Conservation (phyloP, 2,329 filamentous ascomycete species). For the Dothidotthia symphoricarpi region DNA sequence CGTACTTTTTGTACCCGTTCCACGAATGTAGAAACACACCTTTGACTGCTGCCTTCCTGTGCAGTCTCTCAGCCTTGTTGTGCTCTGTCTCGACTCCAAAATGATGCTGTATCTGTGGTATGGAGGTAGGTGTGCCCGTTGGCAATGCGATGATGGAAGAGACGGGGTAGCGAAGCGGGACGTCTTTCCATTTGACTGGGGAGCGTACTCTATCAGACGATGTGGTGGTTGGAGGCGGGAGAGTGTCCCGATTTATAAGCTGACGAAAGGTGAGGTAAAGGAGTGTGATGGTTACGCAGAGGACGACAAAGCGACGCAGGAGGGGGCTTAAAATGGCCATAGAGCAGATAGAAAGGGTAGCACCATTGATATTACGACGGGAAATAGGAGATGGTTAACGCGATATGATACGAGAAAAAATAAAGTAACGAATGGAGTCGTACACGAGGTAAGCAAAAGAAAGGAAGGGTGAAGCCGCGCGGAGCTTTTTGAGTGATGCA, state of each 20-base stretch:
- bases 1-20: slow-evolving; percentile 53
- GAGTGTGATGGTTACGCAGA: slow-evolving; percentile 27
- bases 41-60: slow-evolving; percentile 38
- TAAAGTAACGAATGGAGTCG: not conserved
- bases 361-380: slow-evolving; percentile 1
- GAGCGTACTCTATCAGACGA: slow-evolving; percentile 27
- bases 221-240: slow-evolving; percentile 22
- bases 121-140: slow-evolving; percentile 24
- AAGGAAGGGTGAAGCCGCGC: not conserved
- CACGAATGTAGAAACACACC: slow-evolving; percentile 42
- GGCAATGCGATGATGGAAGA: slow-evolving; percentile 35
- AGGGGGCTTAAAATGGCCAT: slow-evolving; percentile 25
- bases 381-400: no score
- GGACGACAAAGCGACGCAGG: slow-evolving; percentile 31
- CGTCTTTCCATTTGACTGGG: slow-evolving; percentile 36
- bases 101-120: slow-evolving; percentile 41
- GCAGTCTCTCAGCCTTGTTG: slow-evolving; percentile 30
- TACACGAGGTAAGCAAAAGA: not conserved
- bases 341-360: not conserved
- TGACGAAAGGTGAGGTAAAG: slow-evolving; percentile 35
- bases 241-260: slow-evolving; percentile 15
- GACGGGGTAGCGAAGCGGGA: slow-evolving; percentile 34
- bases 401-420: no score
- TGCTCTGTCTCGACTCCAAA: slow-evolving; percentile 38
- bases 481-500: not conserved